phyloP scores from a whole-genome alignment of 2,329 filamentous ascomycete species.

The Lachnellula occidentalis region DNA sequence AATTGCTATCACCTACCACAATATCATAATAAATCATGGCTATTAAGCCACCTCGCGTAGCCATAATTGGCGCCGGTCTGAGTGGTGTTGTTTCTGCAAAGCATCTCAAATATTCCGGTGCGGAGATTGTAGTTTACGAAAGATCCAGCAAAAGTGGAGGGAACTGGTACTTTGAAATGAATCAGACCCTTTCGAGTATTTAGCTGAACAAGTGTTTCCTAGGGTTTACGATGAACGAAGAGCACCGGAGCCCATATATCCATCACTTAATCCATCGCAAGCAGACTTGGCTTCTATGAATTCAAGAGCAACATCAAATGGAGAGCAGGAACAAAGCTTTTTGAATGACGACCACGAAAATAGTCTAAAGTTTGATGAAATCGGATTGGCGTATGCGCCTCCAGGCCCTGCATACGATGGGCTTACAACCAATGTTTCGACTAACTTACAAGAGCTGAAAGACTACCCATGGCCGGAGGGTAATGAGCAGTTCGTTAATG shows the following conservation, averaged over 20 bases:
- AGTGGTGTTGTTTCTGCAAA: conserved; percentile 43
- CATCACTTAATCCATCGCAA: conserved; percentile 18
- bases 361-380: background rate
- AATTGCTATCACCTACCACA: background rate
- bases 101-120: conserved; percentile 39
- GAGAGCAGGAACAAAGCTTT: background rate
- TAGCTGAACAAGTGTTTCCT: background rate
- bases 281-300: conserved; percentile 13
- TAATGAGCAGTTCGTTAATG: conserved; percentile 23
- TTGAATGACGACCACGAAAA: background rate
- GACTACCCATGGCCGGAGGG: conserved; percentile 22
- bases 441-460: conserved; percentile 21
- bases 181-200: background rate
- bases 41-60: conserved; percentile 16
- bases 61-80: conserved; percentile 47
- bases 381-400: conserved; percentile 22
- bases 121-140: conserved; percentile 50
- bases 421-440: conserved; percentile 25
- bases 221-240: conserved; percentile 25
- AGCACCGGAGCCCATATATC: conserved; percentile 21
- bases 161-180: conserved; percentile 38
- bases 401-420: conserved; percentile 25
- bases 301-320: background rate
- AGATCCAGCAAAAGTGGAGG: conserved; percentile 47
- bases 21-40: background rate